Evolutionary conservation across 129 eudicot genomes (phyloP), one percentile per base, ranked within the genome.

Genomic region (Pittosporum tobira): DNA sequence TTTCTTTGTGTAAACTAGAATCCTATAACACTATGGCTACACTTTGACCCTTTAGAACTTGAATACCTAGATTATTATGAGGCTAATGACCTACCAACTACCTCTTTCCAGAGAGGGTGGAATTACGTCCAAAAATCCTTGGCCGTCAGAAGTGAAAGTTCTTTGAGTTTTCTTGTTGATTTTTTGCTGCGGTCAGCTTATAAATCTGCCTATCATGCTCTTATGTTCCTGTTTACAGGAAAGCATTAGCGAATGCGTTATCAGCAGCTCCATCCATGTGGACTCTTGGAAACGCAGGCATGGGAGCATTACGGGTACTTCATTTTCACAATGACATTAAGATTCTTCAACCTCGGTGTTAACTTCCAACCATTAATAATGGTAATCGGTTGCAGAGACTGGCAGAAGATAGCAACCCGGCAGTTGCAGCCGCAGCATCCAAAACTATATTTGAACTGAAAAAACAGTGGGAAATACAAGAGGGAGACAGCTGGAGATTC

Each of bases 201-300:
- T n/a, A n/a, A n/a, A n/a, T n/a, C n/a, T n/a, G n/a, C n/a, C n/a
- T n/a, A n/a, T n/a, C n/a, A n/a, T n/a, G n/a, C n/a, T n/a, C n/a
- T n/a, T n/a, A n/a, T n/a, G 23, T 46, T 59, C n/a, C 36, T 29
- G 24, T 23, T 24, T 68, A 65, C 79, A 93, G 99, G 64, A 82
- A 75, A 79, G 99, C 99, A 62, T 73, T 93, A 64, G 99, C 99
- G 37, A 93, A 86, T 63, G 99, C 99, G 58, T 77, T 93, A 74
- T 85, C 99, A 24, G 83, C 75, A 37, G 99, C 99, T 7, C 99
- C 99, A 56, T 93, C 99, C 4, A 87, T 93, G 94, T 93, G 96
- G 99, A 93, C 96, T 18, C 94, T 93, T n/a, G 99, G 99, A 75
- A 93, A 93, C 70, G 99, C 99, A 48, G 99, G 99, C 81, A 93